Base-by-base conservation (phyloP, 148 eudicot species). In the Nepenthes mirabilis region DNA sequence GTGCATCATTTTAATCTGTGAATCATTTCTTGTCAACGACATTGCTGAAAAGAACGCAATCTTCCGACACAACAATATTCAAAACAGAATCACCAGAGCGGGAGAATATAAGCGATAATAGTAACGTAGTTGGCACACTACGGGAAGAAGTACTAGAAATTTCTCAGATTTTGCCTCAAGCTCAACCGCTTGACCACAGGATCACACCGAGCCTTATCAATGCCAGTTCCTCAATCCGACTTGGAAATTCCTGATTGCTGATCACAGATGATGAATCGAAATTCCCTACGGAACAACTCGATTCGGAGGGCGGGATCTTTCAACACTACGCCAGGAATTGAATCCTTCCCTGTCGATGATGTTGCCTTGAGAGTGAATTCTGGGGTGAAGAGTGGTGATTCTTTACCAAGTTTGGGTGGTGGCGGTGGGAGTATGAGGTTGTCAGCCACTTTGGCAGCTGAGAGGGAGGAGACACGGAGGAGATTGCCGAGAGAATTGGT, bases 401-500 rank as follows among this genome's bases (percentile, higher is more conserved):
- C 14, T 11, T n/a, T 49, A n/a, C 3, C 72, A 59, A 37, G 73
- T 61, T 2, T 74, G 57, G 45, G 73, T 61, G 58, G 64, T n/a
- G 66, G 69, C 50, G 50, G 56, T 33, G 70, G 76, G 60, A 74
- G 82, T 59, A 62, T 78, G 55, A 68, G 82, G 66, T 67, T 71
- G 56, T 74, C 82, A 2, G 82, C 82, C n/a, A 68, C 75, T 43
- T 54, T 70, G 73, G 70, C 72, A 9, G 72, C 73, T 3, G 82
- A 78, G 74, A 74, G 79, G 55, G 76, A 78, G 63, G 71, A 74
- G 70, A 70, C 79, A 11, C 65, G 83, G 36, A 55, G 68, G 37
- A 68, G 80, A 50, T 64, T 80, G 36, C 69, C 72, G 2, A 62
- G 59, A 61, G 69, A 79, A 63, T 13, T 63, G 6, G 68, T 49